Evolutionary conservation across 2,329 filamentous ascomycete species (phyloP), one percentile per base, ranked within the genome.

Genomic region (Trichophyton schoenleinii): DNA sequence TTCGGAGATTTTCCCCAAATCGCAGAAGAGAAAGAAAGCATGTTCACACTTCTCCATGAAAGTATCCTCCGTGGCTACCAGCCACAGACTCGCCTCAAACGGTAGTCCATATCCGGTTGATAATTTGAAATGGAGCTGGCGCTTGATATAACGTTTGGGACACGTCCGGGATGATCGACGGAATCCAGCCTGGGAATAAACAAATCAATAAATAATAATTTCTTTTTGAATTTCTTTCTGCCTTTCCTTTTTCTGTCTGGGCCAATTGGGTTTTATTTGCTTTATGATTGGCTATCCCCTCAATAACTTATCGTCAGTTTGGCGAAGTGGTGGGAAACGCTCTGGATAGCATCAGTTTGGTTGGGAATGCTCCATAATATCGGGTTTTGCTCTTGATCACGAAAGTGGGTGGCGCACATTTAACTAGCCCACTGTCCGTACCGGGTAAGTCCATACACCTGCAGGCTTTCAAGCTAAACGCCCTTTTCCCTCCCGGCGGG

Each of bases 141-240:
- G 49, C 28, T 53, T 34, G 11, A 53, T 53, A 53, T 53, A 53
- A 34, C 49, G 49, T 53, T 53, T 58, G n/a, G 55, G 55, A 58
- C 55, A 58, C 38, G 55, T 38, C 55, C 49, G 49, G 49, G 49
- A 58, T 38, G 55, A 58, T 58, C 55, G 55, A 58, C 49, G 22
- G 49, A 22, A 34, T 31, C 49, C 49, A 34, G 49, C 49, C 49
- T 31, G 49, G 49, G 28, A 34, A 53, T 53, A 53, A 53, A 53
- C 49, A 53, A 53, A 34, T 34, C 49, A 53, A 53, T 53, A 53
- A 53, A 53, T 53, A 53, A n/a, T 53, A 53, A 31, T 53, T 53
- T 15, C 49, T 53, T 53, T 53, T 53, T 53, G 13, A n/a, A 6
- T 3, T 5, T 53, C 18, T 25, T 11, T 53, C 49, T 31, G 13